Base-by-base conservation (phyloP, 2,329 filamentous ascomycete genomes). In the Dactylellina cionopaga region DNA sequence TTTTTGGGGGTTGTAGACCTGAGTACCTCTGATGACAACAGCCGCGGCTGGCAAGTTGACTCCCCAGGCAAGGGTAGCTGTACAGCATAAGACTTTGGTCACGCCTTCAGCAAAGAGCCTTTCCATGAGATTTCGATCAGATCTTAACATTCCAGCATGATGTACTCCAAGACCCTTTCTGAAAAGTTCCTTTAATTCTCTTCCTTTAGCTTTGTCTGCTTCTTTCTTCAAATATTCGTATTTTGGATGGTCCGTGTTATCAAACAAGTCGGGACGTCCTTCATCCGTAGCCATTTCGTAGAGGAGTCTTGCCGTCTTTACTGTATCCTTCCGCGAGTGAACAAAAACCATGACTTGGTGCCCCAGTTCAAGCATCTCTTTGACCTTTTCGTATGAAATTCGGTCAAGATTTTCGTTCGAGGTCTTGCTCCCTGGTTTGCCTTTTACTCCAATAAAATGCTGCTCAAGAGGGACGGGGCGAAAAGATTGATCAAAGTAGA, bases 341-440 rank as follows among this genome's bases (percentile, higher is more conserved):
- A 99, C 96, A 80, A 99, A 99, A 0, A 99, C 94, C 96, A 99
- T 99, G 75, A 99, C 87, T 80, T 99, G 95, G 78, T 99, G 95
- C n/a, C 91, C 93, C 68, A 85, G 84, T 78, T 92, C 88, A 2
- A 99, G 84, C 93, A 99, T 97, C 56, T 95, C 90, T 76, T 89
- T 90, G 47, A 97, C 92, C 79, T 99, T 99, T 76, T 98, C 93
- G 78, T 96, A 99, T 0, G 92, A 88, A 1, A 92, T 89, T 22
- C 85, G 85, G 76, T 99, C 95, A 25, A 99, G 83, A 75, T 98
- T 98, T 35, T 97, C 94, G 65, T 91, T 89, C 6, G 91, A 93
- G 70, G 89, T 87, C 78, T 90, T 95, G 22, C 87, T 88, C 3
- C 91, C 91, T 0, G 92, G 82, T 79, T 97, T 98, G 55, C 95